These are phyloP conservation scores for Citrus maxima DNA, from an alignment of 345 rosid species.

Conservation along the genomic window DNA sequence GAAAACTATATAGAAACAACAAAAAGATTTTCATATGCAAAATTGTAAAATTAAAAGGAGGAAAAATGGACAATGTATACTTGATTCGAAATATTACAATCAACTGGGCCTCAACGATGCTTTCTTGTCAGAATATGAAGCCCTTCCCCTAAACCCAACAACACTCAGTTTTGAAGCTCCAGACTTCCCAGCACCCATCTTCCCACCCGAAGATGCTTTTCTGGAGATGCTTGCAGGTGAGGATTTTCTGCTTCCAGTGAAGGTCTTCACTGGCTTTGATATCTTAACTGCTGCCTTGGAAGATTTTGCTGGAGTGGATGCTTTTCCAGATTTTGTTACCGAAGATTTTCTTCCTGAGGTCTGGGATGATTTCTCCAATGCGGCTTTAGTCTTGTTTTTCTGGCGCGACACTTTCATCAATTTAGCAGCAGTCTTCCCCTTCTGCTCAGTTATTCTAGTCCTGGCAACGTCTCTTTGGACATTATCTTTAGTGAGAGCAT, in stretches of 20 bases:
- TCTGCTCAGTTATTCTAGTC: slow-evolving; percentile 57
- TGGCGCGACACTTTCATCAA: slow-evolving; percentile 40
- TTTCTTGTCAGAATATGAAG: slow-evolving; percentile 42
- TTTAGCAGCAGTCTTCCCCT: slow-evolving; percentile 48
- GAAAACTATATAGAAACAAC: not conserved
- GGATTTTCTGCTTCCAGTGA: slow-evolving; percentile 11
- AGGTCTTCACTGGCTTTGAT: slow-evolving; percentile 23
- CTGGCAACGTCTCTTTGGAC: slow-evolving; percentile 70
- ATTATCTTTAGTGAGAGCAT: slow-evolving; percentile 57
- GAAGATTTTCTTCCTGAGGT: slow-evolving; percentile 32
- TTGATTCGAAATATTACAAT: not conserved
- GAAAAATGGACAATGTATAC: not conserved
- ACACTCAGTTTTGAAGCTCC: slow-evolving; percentile 53
- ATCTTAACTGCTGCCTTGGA: slow-evolving; percentile 24
- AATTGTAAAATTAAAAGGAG: not conserved
- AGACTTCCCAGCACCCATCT: slow-evolving; percentile 21
- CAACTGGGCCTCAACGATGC: slow-evolving; percentile 36
- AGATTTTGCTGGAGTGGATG: slow-evolving; percentile 38
- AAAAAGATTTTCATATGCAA: not conserved
- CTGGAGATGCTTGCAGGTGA: slow-evolving; percentile 5
- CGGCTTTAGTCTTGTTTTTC: slow-evolving; percentile 35
- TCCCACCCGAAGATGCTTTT: slow-evolving; percentile 27
- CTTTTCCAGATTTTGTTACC: slow-evolving; percentile 32
- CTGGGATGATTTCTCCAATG: slow-evolving; percentile 19
- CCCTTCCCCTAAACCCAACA: slow-evolving; percentile 71